Percentiles rank a stretch among this genome's conserved stretches.
Evolutionary conservation across 257 asterid species (phyloP).

Genomic region (Ilex aquifolium): DNA sequence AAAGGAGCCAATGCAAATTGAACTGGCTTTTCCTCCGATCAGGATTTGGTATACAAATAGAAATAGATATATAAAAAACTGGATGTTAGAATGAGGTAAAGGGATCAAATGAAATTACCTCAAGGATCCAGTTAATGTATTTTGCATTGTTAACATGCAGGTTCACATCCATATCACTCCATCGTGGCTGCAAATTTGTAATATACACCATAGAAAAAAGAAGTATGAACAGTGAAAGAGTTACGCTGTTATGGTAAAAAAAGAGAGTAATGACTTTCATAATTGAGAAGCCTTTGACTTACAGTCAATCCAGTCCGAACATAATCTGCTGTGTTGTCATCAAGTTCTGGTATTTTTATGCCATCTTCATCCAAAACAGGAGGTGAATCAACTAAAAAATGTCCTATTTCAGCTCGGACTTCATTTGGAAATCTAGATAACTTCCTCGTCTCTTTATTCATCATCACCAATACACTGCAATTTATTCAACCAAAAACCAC

Average conservation of each 20-base stretch:
- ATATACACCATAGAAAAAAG: background rate
- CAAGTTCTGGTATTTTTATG: slow-evolving; percentile 80
- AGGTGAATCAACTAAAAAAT: slow-evolving; percentile 74
- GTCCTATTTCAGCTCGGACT: slow-evolving; percentile 79
- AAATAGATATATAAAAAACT: no score
- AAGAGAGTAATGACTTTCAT: background rate
- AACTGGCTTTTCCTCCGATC: no score
- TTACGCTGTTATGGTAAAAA: slow-evolving; percentile 1
- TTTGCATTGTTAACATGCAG: slow-evolving; percentile 96
- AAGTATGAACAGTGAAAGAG: background rate
- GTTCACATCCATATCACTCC: slow-evolving; percentile 90
- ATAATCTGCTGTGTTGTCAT: slow-evolving; percentile 58
- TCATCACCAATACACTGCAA: slow-evolving; percentile 86
- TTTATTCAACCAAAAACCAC: slow-evolving; percentile 7
- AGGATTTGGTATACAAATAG: no score
- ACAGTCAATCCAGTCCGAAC: slow-evolving; percentile 79
- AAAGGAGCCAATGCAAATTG: no score
- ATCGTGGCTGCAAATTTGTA: slow-evolving; percentile 57
- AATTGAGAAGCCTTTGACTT: slow-evolving; percentile 27
- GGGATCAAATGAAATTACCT: slow-evolving; percentile 35
- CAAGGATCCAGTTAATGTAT: slow-evolving; percentile 93
- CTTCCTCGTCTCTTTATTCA: slow-evolving; percentile 92
- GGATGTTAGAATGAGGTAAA: no score
- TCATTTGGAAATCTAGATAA: slow-evolving; percentile 88
- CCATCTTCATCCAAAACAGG: slow-evolving; percentile 75